phyloP scores from a whole-genome alignment of 129 eudicot genomes.

The Helichrysum umbraculigerum region DNA sequence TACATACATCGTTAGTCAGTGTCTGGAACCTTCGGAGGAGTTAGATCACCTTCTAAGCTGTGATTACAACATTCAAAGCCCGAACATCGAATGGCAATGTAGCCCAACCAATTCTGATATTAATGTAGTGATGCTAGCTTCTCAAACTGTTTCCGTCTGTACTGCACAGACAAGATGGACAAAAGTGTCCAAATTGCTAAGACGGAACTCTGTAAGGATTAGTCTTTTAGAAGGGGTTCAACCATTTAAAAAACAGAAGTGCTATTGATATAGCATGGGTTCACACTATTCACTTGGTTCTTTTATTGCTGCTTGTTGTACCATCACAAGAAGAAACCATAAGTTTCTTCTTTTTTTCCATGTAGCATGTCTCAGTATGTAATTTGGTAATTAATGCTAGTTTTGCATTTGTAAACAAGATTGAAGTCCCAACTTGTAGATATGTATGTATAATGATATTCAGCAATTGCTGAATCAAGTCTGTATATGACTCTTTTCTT shows the following conservation, averaged over 20 bases:
- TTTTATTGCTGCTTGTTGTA: constrained; percentile 17
- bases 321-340: neutral
- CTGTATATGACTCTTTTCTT: neutral
- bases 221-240: constrained; percentile 31
- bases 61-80: constrained; percentile 4
- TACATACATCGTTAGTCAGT: neutral
- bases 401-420: constrained; percentile 8
- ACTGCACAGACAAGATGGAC: neutral
- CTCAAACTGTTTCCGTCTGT: constrained; percentile 16
- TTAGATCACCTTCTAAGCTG: neutral
- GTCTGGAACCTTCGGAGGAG: neutral
- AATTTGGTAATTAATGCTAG: neutral
- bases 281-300: neutral
- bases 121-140: neutral
- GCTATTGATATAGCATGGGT: neutral
- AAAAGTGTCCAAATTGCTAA: constrained; percentile 6
- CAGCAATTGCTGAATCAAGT: constrained; percentile 1
- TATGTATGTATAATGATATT: neutral
- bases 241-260: constrained; percentile 32
- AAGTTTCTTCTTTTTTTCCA: neutral
- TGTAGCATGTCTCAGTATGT: constrained; percentile 8
- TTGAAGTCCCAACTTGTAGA: neutral
- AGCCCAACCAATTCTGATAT: constrained; percentile 23
- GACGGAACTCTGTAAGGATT: constrained; percentile 23
- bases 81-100: constrained; percentile 18